Evolutionary conservation across 169 alveolate species (phyloP).

Genomic region (Plasmodium chabaudi): DNA sequence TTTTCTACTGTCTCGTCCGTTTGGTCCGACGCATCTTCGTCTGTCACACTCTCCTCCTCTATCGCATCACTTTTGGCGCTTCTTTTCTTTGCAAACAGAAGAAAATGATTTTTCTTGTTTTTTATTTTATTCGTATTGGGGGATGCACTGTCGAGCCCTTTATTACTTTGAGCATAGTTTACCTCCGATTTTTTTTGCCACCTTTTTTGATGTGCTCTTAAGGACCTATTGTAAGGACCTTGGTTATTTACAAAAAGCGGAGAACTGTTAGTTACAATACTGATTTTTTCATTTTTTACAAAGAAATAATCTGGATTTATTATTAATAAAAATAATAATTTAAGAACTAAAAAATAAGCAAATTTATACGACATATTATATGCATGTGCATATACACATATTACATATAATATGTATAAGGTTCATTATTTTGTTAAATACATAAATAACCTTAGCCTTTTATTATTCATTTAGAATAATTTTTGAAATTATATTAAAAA

Average conservation of each 20-base stretch:
- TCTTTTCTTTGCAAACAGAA: neutral
- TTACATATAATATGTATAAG: neutral
- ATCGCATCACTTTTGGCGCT: neutral
- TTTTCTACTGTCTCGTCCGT: neutral
- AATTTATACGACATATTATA: conserved; percentile 54
- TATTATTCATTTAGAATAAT: neutral
- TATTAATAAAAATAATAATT: conserved; percentile 11
- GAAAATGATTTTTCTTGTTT: neutral
- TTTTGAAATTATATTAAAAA: neutral
- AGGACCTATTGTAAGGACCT: too few species aligned
- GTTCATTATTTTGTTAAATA: neutral
- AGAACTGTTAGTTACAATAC: neutral
- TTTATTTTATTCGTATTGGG: too few species aligned
- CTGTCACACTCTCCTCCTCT: conserved; percentile 5
- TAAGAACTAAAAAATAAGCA: conserved; percentile 23
- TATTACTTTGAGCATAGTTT: too few species aligned
- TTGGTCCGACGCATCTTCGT: neutral
- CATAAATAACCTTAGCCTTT: neutral
- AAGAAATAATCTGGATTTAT: conserved; percentile 7
- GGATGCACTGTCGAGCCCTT: too few species aligned
- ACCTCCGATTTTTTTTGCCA: too few species aligned
- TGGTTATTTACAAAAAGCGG: conserved; percentile 31
- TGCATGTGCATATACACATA: conserved; percentile 1
- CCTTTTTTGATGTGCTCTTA: too few species aligned
- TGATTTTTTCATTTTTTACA: conserved; percentile 42